Percentiles rank a stretch among this genome's conserved stretches.
Evolutionary conservation across 345 rosid species (phyloP).

Genomic region (Noccaea bulbosa): DNA sequence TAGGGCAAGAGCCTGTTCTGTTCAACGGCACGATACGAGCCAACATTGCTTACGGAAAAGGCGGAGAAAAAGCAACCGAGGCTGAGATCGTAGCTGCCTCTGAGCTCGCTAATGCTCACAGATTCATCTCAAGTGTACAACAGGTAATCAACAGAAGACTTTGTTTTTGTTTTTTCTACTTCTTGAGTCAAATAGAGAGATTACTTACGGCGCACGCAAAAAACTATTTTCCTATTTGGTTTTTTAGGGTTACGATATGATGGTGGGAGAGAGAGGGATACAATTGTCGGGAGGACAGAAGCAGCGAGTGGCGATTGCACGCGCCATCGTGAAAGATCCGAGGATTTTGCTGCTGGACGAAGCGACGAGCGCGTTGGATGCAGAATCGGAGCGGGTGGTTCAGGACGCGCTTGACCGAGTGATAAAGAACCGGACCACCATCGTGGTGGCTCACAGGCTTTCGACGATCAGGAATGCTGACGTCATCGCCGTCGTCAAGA

Average conservation of each 20-base stretch:
- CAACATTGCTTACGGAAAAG: conserved; percentile 71
- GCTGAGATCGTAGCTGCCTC: conserved; percentile 61
- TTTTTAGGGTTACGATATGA: conserved; percentile 63
- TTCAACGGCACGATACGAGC: conserved; percentile 65
- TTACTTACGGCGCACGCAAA: neutral
- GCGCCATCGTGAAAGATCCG: conserved; percentile 67
- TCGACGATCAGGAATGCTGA: conserved; percentile 69
- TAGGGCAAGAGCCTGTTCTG: conserved; percentile 63
- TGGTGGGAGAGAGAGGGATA: conserved; percentile 66
- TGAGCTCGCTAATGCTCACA: conserved; percentile 63
- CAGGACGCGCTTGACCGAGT: conserved; percentile 55
- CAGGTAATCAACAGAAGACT: conserved; percentile 42
- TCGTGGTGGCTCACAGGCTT: conserved; percentile 77
- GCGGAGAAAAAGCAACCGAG: conserved; percentile 53
- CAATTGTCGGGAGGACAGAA: conserved; percentile 75
- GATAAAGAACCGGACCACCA: conserved; percentile 46
- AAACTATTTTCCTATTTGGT: neutral
- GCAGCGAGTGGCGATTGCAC: conserved; percentile 73
- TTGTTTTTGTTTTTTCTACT: neutral
- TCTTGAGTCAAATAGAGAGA: neutral
- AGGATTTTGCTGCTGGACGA: conserved; percentile 66
- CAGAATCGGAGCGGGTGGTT: conserved; percentile 62
- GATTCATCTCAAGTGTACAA: conserved; percentile 53
- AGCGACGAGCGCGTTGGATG: conserved; percentile 82
- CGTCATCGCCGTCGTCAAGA: conserved; percentile 62